These are phyloP conservation scores for Aureobasidium sp. DNA, from an alignment of 2,329 filamentous ascomycete species.

Conservation along the genomic window DNA sequence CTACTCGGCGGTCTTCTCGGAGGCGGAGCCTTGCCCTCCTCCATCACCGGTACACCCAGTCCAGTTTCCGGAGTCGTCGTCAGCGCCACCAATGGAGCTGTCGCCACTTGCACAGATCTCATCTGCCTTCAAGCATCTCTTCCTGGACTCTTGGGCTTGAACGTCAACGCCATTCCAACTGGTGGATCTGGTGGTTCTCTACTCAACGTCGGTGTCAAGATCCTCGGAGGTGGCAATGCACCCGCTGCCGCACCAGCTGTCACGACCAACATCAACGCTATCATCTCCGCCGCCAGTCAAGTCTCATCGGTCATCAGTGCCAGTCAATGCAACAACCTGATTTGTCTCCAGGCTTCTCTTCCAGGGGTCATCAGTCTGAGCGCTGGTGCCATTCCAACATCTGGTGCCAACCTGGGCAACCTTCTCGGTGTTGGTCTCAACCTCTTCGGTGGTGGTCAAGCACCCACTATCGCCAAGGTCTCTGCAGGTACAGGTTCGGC, in stretches of 20 bases:
- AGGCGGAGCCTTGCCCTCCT: conserved; percentile 6
- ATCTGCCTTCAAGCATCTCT: conserved; percentile 6
- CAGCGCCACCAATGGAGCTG: conserved; percentile 5
- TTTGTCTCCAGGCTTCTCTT: conserved; percentile 9
- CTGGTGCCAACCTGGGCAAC: conserved; percentile 9
- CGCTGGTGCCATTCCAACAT: conserved; percentile 1
- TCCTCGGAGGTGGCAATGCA: conserved; percentile 5
- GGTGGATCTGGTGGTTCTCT: not conserved
- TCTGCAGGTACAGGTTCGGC: conserved; percentile 7
- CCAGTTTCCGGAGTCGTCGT: conserved; percentile 7
- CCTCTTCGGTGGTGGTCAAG: not conserved
- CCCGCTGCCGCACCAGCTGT: conserved; percentile 3
- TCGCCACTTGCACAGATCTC: conserved; percentile 7
- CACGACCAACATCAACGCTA: not conserved
- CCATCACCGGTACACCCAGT: not conserved
- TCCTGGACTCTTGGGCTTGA: conserved; percentile 1
- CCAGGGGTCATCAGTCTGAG: conserved; percentile 8
- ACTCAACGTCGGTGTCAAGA: conserved; percentile 3
- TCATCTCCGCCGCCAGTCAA: conserved; percentile 3
- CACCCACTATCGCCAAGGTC: conserved; percentile 1
- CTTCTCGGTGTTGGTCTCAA: conserved; percentile 10
- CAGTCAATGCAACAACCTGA: not conserved
- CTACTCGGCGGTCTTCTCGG: not conserved
- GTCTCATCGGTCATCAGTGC: not conserved
- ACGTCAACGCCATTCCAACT: not conserved